Percentiles rank a stretch among this genome's conserved stretches.
phyloP scores from a whole-genome alignment of 2,329 filamentous ascomycete genomes.

The Aspergillus pseudoviridinutans region DNA sequence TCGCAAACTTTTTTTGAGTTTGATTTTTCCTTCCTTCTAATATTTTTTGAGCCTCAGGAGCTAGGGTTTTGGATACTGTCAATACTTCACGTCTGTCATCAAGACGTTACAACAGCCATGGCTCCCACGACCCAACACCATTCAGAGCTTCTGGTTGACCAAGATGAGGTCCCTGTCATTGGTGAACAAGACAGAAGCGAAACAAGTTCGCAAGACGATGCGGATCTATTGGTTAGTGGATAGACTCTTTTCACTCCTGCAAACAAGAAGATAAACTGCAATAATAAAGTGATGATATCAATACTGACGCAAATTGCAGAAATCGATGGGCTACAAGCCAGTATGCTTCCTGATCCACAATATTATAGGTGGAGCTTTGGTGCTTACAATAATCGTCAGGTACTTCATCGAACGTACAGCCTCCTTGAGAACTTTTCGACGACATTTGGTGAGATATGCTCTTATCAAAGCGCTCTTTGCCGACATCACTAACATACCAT shows the following conservation, averaged over 20 bases:
- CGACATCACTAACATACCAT: conserved; percentile 4
- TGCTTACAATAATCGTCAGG: conserved; percentile 32
- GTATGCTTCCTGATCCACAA: conserved; percentile 31
- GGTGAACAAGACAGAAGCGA: conserved; percentile 25
- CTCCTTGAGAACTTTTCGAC: conserved; percentile 58
- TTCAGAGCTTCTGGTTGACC: conserved; percentile 20
- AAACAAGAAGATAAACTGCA: background rate
- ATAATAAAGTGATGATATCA: background rate
- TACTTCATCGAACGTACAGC: conserved; percentile 55
- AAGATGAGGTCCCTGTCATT: conserved; percentile 15
- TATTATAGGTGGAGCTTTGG: conserved; percentile 10
- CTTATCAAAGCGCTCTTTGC: conserved; percentile 34
- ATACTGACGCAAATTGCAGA: conserved; percentile 30
- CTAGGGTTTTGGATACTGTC: background rate
- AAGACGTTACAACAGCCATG: conserved; percentile 7
- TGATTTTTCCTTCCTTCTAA: background rate
- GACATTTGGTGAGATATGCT: conserved; percentile 48
- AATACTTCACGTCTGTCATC: background rate
- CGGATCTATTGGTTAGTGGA: conserved; percentile 32
- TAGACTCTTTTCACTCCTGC: background rate
- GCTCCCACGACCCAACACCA: conserved; percentile 13
- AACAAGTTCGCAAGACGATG: conserved; percentile 30
- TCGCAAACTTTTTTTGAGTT: background rate
- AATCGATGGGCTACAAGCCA: conserved; percentile 54
- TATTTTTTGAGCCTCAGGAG: background rate